Base-by-base conservation (phyloP, 768 basidiomycete species). In the Xerocomellus intermedius region DNA sequence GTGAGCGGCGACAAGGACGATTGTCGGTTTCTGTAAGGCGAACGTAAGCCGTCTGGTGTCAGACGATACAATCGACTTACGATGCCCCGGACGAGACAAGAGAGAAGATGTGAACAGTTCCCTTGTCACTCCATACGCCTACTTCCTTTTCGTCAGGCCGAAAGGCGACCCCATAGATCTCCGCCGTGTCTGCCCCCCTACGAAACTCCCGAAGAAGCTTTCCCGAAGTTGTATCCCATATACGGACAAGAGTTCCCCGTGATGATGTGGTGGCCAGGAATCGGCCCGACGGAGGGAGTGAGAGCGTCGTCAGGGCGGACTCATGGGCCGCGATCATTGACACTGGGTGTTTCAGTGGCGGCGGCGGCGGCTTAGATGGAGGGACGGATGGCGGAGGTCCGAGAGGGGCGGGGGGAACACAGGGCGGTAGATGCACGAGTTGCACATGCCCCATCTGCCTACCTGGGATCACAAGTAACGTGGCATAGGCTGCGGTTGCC, bases 41-140 rank as follows among this genome's bases (percentile, higher is more conserved):
- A 50, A 39, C 21, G 32, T 58, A 43, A 56, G 57, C 35, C 19
- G 39, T 50, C 50, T 28, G 38, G 30, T 28, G 45, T 41, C 50
- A 44, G 38, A 43, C 21, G 10, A 58, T 39, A 50, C 46, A 14
- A 28, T 48, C 42, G 33, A 81, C 87, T 77, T 70, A 89, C 87
- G 83, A 81, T 58, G 82, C 70, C 8, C 84, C 85, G 19, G 86
- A 82, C 38, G 79, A 78, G 44, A 80, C 77, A 22, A 96, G 77
- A 41, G 88, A 84, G 71, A 95, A 96, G 41, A 94, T 78, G 67
- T 97, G 94, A 8, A 97, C 85, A 0, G 94, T 97, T 35, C 94
- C 94, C 72, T 97, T 97, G 70, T 97, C 94, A 66, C 92, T 94
- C 88, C 92, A 93, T 10, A 91, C 93, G 64, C 90, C 91, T 0